Conservation (phyloP, 352 stramenopile genomes). For the Globisporangium ultimum region DNA sequence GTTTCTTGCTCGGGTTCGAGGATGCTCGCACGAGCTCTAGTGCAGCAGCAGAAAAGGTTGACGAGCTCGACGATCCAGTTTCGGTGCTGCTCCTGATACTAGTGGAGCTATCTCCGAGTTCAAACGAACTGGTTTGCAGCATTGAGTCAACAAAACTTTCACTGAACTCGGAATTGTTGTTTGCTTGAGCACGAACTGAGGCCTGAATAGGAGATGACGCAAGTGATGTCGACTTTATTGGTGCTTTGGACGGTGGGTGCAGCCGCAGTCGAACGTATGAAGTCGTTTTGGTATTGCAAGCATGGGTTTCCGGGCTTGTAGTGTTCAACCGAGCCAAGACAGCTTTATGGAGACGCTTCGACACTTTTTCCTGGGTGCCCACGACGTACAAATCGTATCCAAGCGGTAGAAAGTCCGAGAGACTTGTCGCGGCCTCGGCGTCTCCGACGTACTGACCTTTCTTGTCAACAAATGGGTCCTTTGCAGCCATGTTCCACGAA, state of each 20-base stretch:
- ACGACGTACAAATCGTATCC: slow-evolving; percentile 79
- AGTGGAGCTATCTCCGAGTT: slow-evolving; percentile 6
- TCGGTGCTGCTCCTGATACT: neutral
- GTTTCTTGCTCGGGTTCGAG: slow-evolving; percentile 10
- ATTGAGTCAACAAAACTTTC: slow-evolving; percentile 15
- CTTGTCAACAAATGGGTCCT: slow-evolving; percentile 46
- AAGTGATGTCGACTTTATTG: slow-evolving; percentile 2
- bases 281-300: neutral
- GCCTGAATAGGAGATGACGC: neutral
- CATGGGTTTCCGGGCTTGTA: slow-evolving; percentile 3
- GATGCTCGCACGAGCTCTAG: neutral
- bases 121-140: slow-evolving; percentile 15
- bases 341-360: slow-evolving; percentile 52
- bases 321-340: slow-evolving; percentile 46
- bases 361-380: slow-evolving; percentile 68
- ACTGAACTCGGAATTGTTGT: neutral
- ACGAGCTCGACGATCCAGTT: neutral
- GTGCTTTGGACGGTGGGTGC: slow-evolving; percentile 14
- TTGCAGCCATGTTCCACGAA: slow-evolving; percentile 74
- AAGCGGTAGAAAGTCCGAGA: slow-evolving; percentile 44
- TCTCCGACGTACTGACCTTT: slow-evolving; percentile 48
- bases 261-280: slow-evolving; percentile 5
- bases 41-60: neutral
- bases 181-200: slow-evolving; percentile 1
- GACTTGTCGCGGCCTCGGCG: slow-evolving; percentile 22